A percentile compares a stretch with the other conserved stretches of the same genome.
Evolutionary conservation across 2,329 filamentous ascomycete genomes (phyloP).

Genomic region (Penicillium sp.): DNA sequence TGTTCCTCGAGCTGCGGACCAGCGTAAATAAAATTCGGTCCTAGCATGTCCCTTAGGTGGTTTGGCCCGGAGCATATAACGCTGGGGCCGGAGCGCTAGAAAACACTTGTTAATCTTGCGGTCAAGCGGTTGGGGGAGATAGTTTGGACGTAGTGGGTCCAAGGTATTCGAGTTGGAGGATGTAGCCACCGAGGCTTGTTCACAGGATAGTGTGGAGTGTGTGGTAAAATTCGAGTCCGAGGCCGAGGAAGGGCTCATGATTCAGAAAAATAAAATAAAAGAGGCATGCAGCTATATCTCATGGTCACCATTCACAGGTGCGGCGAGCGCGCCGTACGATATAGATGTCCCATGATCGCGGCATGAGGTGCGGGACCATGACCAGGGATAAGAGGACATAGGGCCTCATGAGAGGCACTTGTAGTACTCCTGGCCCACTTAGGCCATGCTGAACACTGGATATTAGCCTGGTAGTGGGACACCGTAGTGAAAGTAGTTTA

Average conservation of each 20-base stretch:
- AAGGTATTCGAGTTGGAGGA: conserved; percentile 4
- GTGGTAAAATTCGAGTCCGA: not conserved
- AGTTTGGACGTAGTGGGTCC: conserved; percentile 21
- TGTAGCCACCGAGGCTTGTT: not conserved
- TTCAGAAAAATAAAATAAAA: too few relatives aligned
- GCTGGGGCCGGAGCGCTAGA: not conserved
- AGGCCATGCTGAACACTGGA: not conserved
- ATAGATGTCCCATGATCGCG: conserved; percentile 20
- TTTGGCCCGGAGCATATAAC: not conserved
- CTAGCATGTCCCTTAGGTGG: not conserved
- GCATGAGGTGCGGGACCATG: conserved; percentile 20
- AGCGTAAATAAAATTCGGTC: not conserved
- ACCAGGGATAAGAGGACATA: conserved; percentile 5
- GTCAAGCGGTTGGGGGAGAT: conserved; percentile 25
- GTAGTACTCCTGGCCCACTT: not conserved
- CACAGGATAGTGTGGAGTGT: not conserved
- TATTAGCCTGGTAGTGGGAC: not conserved
- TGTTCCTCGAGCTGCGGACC: not conserved
- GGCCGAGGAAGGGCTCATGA: not conserved
- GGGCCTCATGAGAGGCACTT: not conserved
- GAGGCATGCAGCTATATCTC: conserved; percentile 1
- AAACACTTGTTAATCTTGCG: conserved; percentile 19
- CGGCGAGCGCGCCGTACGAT: not conserved
- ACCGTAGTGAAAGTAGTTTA: not conserved
- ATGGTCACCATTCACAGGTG: not conserved